A percentile compares a stretch with the other conserved stretches of the same genome.
These are phyloP conservation scores for Coemansia sp. DNA, from an alignment of 192 early-diverging fungal species.

Conservation along the genomic window DNA sequence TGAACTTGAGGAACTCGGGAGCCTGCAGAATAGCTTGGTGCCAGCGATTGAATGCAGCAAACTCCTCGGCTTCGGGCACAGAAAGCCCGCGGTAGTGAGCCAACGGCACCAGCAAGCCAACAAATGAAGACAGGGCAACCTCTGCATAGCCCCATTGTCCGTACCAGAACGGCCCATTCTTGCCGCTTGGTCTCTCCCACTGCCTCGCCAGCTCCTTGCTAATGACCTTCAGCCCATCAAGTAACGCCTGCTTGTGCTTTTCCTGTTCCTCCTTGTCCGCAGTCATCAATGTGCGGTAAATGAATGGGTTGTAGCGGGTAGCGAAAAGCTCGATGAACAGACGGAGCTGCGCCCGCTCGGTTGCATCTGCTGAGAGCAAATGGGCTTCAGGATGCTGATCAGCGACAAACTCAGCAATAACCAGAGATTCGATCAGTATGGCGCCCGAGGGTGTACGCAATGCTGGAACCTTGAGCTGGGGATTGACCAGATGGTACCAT, in stretches of 20 bases:
- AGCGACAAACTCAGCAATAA: slow-evolving; percentile 64
- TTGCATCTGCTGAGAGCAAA: slow-evolving; percentile 21
- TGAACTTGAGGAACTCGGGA: slow-evolving; percentile 22
- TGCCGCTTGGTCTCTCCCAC: slow-evolving; percentile 25
- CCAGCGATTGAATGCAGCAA: slow-evolving; percentile 32
- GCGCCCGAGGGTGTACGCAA: slow-evolving; percentile 55
- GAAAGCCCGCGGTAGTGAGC: slow-evolving; percentile 22
- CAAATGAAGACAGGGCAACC: slow-evolving; percentile 22
- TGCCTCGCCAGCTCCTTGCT: slow-evolving; percentile 32
- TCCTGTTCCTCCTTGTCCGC: slow-evolving; percentile 22
- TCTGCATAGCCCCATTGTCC: slow-evolving; percentile 28
- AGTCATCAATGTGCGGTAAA: slow-evolving; percentile 11
- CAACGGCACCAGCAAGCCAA: slow-evolving; percentile 10
- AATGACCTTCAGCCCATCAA: slow-evolving; percentile 10
- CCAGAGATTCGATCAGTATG: slow-evolving; percentile 63
- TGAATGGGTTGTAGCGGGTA: slow-evolving; percentile 15
- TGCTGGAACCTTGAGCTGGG: slow-evolving; percentile 67
- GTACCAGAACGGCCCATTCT: slow-evolving; percentile 35
- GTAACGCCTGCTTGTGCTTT: slow-evolving; percentile 5
- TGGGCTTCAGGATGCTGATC: slow-evolving; percentile 61
- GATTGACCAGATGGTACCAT: slow-evolving; percentile 65
- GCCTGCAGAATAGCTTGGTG: slow-evolving; percentile 17
- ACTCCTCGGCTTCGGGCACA: slow-evolving; percentile 38
- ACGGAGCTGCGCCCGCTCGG: slow-evolving; percentile 43
- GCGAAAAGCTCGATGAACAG: slow-evolving; percentile 35